Evolutionary conservation across 1,284 basidiomycete genomes (phyloP).

Genomic region (Ustilago sp.): DNA sequence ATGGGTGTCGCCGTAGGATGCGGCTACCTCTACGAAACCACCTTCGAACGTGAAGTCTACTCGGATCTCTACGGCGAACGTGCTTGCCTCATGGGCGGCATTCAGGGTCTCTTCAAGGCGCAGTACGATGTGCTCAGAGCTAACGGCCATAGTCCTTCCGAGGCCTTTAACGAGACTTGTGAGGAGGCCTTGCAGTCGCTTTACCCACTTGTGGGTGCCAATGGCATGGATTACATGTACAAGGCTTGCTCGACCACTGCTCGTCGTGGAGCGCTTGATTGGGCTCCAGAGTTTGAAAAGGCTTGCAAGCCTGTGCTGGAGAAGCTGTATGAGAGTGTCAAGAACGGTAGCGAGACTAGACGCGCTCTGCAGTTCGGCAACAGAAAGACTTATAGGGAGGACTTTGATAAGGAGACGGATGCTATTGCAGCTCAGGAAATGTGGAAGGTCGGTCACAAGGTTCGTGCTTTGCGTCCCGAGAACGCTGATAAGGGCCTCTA

Average conservation of each 20-base stretch:
- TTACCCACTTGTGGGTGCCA: constrained; percentile 94
- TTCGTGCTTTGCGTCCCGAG: constrained; percentile 66
- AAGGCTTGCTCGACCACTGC: constrained; percentile 96
- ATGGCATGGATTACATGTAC: constrained; percentile 99
- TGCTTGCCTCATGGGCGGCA: constrained; percentile 99
- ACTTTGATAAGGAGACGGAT: constrained; percentile 91
- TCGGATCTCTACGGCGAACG: constrained; percentile 99
- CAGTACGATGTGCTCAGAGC: constrained; percentile 99
- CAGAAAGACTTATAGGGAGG: constrained; percentile 90
- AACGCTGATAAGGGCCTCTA: constrained; percentile 54
- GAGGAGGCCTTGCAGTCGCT: constrained; percentile 99
- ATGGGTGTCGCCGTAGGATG: constrained; percentile 94
- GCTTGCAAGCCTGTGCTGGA: constrained; percentile 94
- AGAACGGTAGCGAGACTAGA: constrained; percentile 94
- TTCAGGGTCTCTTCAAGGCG: constrained; percentile 98
- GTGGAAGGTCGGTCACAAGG: constrained; percentile 73
- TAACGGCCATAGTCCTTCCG: constrained; percentile 97
- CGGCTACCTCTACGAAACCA: constrained; percentile 98
- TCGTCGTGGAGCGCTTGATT: constrained; percentile 97
- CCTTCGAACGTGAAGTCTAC: constrained; percentile 99
- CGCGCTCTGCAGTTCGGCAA: constrained; percentile 97
- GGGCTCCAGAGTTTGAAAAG: constrained; percentile 98
- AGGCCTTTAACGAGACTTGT: constrained; percentile 97
- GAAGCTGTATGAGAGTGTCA: constrained; percentile 91
- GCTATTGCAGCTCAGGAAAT: constrained; percentile 98